Evolutionary conservation across 1,139 yeast species (phyloP), one percentile per base, ranked within the genome.

Genomic region (Hemisphaericaspora xylanilytica): DNA sequence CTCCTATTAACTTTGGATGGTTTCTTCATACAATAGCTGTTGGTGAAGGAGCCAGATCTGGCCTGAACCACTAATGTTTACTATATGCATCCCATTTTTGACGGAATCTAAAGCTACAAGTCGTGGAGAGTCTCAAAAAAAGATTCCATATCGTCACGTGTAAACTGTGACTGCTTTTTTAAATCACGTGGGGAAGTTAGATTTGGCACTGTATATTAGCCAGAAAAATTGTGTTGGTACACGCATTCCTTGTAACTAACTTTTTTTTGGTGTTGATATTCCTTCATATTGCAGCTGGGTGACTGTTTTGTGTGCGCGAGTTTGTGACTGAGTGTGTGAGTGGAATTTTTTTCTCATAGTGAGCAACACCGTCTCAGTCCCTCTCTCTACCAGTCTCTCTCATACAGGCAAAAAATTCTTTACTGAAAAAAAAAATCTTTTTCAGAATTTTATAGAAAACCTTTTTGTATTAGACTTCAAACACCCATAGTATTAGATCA

Each of bases 401-500:
- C 26, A 22, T 13, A 27, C 29, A 13, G 29, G 17, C 17, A 27
- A 29, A 41, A 43, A 43, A 35, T 28, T 34, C 31, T 39, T 25
- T 36, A 43, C 36, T 37, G 36, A 36, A 41, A 41, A 43, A 20
- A 44, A 47, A 50, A 45, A 39, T 41, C 39, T 41, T 43, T 40
- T 46, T 39, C 42, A 53, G 45, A 48, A 40, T 46, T 52, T 51
- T 50, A 45, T 15, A 37, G 33, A 20, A 32, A 32, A 20, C 37
- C 37, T 36, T 38, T 29, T 35, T 33, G 38, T 24, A 33, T 32
- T 33, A 28, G 28, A 32, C 29, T 17, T 35, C 37, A 35, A 45
- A 44, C 45, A 56, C 56, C 58, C 46, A 55, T 47, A 49, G 32
- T 29, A 50, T 47, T 53, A 55, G 54, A 57, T 51, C 56, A 54